Base-by-base conservation (phyloP, 148 eudicot species). In the Fagopyrum tataricum region DNA sequence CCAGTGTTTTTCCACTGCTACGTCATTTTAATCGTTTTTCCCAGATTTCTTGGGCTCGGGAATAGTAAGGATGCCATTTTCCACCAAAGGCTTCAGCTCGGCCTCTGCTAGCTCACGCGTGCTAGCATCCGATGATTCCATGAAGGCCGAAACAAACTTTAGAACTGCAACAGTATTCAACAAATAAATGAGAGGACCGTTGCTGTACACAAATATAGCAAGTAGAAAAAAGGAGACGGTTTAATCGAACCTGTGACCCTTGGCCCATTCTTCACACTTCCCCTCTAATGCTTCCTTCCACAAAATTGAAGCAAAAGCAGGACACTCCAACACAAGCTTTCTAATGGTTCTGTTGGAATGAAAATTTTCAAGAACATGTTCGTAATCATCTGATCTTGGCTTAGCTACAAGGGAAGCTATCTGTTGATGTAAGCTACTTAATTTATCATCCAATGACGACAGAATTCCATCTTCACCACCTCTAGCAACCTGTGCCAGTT, bases 261-360 rank as follows among this genome's bases (percentile, higher is more conserved):
- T 78, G 52, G 94, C 90, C 99, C 93, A 92, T 14, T 40, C 78
- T 80, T 80, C 72, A 51, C 82, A 85, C 46, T 87, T 90, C 74
- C 94, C 97, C 85, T 85, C 52, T 13, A 95, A 77, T 42, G 97
- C 92, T 40, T 67, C 84, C 52, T 84, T 80, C 99, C 99, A 95
- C 44, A 95, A 78, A 59, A 79, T 79, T 14, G 89, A 75, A 78
- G 99, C 97, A 67, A 91, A 95, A 23, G 79, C 24, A 3, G 99
- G 96, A 74, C 94, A 90, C 66, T 92, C 96, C 44, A 95, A 77
- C 62, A 88, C 80, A 23, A 95, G 87, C 80, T 84, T 95, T 75
- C 97, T 81, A n/a, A 95, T 87, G 69, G 87, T 85, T 82, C 99
- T 79, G 88, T 88, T 95, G 4, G 99, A 90, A 52, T 90, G 85